These are phyloP conservation scores for Arachis hypogaea DNA, from an alignment of 306 rosid species.

Conservation along the genomic window DNA sequence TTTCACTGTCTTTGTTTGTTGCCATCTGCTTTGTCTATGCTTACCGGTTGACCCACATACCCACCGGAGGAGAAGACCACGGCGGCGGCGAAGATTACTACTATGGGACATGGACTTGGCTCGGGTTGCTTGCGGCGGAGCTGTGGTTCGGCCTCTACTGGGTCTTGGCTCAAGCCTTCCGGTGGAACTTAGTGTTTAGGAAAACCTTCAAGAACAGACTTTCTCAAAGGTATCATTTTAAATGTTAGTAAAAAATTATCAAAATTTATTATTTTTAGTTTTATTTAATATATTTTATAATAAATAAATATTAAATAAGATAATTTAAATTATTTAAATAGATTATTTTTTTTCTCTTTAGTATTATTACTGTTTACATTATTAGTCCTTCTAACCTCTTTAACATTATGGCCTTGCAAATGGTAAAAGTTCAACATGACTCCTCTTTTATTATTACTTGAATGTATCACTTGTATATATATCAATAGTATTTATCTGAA, in stretches of 20 bases:
- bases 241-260: too few species aligned
- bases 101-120: conserved; percentile 44
- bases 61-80: conserved; percentile 33
- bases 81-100: too few species aligned
- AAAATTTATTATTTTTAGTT: too few species aligned
- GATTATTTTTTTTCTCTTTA: too few species aligned
- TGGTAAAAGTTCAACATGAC: too few species aligned
- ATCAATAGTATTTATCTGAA: too few species aligned
- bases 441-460: too few species aligned
- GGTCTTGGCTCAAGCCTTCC: conserved; percentile 54
- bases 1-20: conserved; percentile 41
- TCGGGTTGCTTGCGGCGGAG: conserved; percentile 59
- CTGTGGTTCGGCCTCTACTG: conserved; percentile 68
- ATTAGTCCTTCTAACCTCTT: background rate
- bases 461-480: too few species aligned
- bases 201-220: conserved; percentile 55
- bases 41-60: conserved; percentile 47
- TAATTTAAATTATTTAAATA: too few species aligned
- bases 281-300: too few species aligned
- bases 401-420: too few species aligned
- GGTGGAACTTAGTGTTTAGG: conserved; percentile 58
- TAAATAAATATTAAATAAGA: too few species aligned
- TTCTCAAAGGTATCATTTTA: conserved; percentile 49
- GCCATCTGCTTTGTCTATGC: conserved; percentile 58
- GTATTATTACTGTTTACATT: background rate